Evolutionary conservation across 1,284 basidiomycete species (phyloP), one percentile per base, ranked within the genome.

Genomic region (Marasmius fiardii): DNA sequence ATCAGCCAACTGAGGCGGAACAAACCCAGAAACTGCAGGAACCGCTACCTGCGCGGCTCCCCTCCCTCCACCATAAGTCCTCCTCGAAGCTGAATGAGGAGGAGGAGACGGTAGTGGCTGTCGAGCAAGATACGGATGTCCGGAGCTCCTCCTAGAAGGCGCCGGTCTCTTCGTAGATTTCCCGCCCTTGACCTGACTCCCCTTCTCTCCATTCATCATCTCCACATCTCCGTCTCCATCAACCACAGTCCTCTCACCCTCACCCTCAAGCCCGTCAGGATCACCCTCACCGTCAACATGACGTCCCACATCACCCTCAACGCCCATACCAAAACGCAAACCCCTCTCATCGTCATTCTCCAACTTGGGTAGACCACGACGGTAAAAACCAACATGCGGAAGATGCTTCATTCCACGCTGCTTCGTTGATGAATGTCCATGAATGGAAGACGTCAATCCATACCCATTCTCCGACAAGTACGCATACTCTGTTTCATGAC

Each of bases 1-100:
- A 68, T 86, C 81, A 18, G 81, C 81, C 33, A 84, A 68, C 16
- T 41, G 39, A 41, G 39, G 39, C 16, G 39, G 39, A 41, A 41
- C 39, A n/a, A 14, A 41, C 39, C 11, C 16, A 41, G 39, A 16
- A 4, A 20, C 16, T 2, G 39, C 16, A 18, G 39, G n/a, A 41
- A 41, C 39, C 11, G n/a, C 39, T 7, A 41, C 39, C 39, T 41
- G 39, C n/a, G 39, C 39, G 11, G 39, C 4, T 7, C 20, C n/a
- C 7, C 39, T 41, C 39, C 39, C 20, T 16, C 5, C 28, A 4
- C 28, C 28, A 31, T 31, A 31, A 4, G 10, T 4, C 10, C 28
- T 31, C 28, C 28, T 31, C 28, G 28, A n/a, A n/a, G n/a, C n/a
- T n/a, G n/a, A n/a, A n/a, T n/a, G n/a, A n/a, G n/a, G n/a, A n/a